Percentiles rank a stretch among this genome's conserved stretches.
phyloP scores from a whole-genome alignment of 306 rosid genomes.

The Malus sylvestris region DNA sequence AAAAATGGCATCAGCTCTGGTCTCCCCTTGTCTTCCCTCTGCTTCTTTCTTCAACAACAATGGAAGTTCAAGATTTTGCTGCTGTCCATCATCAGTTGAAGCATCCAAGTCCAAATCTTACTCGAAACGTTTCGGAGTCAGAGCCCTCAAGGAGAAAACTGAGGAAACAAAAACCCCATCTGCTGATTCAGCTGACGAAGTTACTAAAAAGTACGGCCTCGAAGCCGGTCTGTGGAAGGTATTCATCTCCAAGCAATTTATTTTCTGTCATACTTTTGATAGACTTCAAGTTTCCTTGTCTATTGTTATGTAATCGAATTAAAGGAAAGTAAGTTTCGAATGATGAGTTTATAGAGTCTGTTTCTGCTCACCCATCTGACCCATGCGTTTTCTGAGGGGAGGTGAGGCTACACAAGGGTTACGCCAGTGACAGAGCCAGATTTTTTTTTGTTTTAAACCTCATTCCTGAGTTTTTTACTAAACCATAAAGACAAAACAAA shows the following conservation, averaged over 20 bases:
- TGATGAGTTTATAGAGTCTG: not conserved
- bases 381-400: too few relatives aligned
- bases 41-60: conserved; percentile 23
- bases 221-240: conserved; percentile 98
- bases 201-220: conserved; percentile 80
- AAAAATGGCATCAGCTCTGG: conserved; percentile 41
- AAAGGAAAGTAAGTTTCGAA: not conserved
- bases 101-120: conserved; percentile 14
- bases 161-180: conserved; percentile 56
- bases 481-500: too few relatives aligned
- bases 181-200: conserved; percentile 51
- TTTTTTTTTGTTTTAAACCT: too few relatives aligned
- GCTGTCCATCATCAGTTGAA: conserved; percentile 20
- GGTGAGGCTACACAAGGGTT: too few relatives aligned
- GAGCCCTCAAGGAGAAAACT: conserved; percentile 66
- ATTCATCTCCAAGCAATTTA: not conserved
- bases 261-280: not conserved
- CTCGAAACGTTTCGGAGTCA: conserved; percentile 42
- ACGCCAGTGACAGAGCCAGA: too few relatives aligned
- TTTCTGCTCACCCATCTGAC: not conserved
- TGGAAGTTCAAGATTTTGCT: conserved; percentile 13
- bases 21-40: conserved; percentile 30
- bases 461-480: too few relatives aligned
- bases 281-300: too few relatives aligned
- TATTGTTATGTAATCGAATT: not conserved